phyloP scores from a whole-genome alignment of 2,329 filamentous ascomycete species.

The Aspergillus spinulosporus region DNA sequence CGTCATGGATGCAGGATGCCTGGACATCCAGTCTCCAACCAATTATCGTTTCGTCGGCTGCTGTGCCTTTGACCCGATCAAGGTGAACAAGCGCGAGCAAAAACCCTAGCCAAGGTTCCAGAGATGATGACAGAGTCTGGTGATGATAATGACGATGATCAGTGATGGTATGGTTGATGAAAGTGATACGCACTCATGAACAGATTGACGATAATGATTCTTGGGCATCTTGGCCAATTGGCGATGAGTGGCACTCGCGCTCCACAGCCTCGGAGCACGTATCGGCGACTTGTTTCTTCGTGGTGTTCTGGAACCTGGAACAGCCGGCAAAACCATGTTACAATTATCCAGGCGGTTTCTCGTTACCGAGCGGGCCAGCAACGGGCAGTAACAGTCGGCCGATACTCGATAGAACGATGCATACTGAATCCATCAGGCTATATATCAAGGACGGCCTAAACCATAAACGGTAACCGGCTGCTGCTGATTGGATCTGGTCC shows the following conservation, averaged over 20 bases:
- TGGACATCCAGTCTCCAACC: background rate
- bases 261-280: constrained; percentile 4
- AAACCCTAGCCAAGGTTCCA: constrained; percentile 3
- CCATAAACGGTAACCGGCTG: background rate
- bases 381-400: background rate
- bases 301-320: constrained; percentile 15
- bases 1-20: background rate
- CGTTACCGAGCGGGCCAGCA: background rate
- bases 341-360: constrained; percentile 3
- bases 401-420: background rate
- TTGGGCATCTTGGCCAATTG: background rate
- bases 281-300: background rate
- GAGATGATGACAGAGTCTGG: constrained; percentile 3
- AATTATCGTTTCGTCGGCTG: background rate
- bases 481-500: background rate
- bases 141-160: constrained; percentile 5
- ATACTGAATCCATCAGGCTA: background rate
- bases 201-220: constrained; percentile 4
- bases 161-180: background rate
- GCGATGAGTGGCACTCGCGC: background rate
- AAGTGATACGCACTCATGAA: constrained; percentile 1
- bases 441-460: background rate
- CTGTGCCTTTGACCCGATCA: constrained; percentile 2
- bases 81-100: background rate
- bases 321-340: constrained; percentile 11